Conservation (phyloP, 78 protist genomes). For the Dictyostelium purpureum region DNA sequence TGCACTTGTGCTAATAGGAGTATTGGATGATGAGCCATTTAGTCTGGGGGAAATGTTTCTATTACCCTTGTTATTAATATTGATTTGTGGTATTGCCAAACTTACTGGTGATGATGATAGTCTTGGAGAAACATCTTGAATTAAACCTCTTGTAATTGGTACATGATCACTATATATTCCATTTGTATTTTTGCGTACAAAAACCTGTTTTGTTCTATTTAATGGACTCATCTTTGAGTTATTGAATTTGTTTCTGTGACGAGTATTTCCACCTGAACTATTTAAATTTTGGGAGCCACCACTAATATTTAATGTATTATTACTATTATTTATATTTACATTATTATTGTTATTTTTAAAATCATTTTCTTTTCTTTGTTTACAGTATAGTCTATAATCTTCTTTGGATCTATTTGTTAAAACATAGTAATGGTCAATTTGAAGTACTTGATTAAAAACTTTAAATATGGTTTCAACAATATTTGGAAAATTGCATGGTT, state of each 20-base stretch:
- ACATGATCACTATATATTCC: conserved; percentile 44
- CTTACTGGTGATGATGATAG: background rate
- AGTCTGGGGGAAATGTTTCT: background rate
- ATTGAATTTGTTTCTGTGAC: background rate
- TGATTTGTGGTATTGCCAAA: background rate
- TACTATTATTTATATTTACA: background rate
- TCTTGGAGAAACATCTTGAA: conserved; percentile 48
- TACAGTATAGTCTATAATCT: background rate
- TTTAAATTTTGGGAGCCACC: background rate
- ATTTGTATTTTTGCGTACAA: background rate
- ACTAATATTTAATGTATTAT: background rate
- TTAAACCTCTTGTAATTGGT: conserved; percentile 53
- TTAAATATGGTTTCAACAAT: background rate
- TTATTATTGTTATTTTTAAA: background rate
- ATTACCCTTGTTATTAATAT: background rate
- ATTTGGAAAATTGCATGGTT: conserved; percentile 30
- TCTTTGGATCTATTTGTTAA: conserved; percentile 19
- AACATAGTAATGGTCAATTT: background rate
- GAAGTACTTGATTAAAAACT: background rate
- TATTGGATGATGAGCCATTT: background rate
- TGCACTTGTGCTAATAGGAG: no score
- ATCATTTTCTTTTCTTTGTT: background rate
- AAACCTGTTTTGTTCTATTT: background rate
- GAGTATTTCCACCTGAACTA: background rate
- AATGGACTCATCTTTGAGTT: background rate